Base-by-base conservation (phyloP, 192 early-diverging fungal genomes). In the Pilobolus umbonatus region DNA sequence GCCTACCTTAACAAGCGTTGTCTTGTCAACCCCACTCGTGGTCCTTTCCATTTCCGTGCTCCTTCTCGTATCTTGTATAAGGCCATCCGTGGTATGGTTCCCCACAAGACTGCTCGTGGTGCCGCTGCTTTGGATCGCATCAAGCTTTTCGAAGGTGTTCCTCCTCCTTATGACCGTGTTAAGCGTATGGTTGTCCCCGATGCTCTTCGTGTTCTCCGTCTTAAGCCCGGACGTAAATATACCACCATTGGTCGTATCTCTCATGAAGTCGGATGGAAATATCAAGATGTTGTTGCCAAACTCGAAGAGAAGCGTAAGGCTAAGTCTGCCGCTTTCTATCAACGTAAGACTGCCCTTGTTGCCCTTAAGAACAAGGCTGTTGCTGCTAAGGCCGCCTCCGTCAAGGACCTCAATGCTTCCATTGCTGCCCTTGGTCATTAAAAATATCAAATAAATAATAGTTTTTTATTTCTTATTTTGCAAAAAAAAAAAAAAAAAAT, bases 301-400 rank as follows among this genome's bases (percentile, higher is more conserved):
- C 85, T 99, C 59, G 97, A 99, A 83, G 94, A 93, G 80, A 97
- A 99, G 90, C 89, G 97, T 76, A 98, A 97, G 91, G 89, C 88
- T 75, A 89, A 91, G 79, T 75, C 79, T 74, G 76, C 86, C 69
- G 93, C 89, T 65, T 96, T 79, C 85, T 97, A 95, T 81, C 87
- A 95, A 75, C 88, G 88, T 82, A 88, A 82, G 75, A 82, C 92
- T 83, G 89, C 67, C 10, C 45, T 68, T 12, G 30, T 49, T 52
- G 60, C 67, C 24, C 46, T 68, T 55, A 55, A 68, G 48, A 62
- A 57, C 47, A 68, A 68, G 67, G 67, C 67, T 54, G 60, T 57
- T 25, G 67, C 47, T 14, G 56, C 67, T 25, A 68, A 68, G 67
- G 60, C 55, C 39, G 60, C 56, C 57, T 44, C 67, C 32, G 47